Conservation (phyloP, 2,329 filamentous ascomycete genomes). For the Aspergillus sp. region DNA sequence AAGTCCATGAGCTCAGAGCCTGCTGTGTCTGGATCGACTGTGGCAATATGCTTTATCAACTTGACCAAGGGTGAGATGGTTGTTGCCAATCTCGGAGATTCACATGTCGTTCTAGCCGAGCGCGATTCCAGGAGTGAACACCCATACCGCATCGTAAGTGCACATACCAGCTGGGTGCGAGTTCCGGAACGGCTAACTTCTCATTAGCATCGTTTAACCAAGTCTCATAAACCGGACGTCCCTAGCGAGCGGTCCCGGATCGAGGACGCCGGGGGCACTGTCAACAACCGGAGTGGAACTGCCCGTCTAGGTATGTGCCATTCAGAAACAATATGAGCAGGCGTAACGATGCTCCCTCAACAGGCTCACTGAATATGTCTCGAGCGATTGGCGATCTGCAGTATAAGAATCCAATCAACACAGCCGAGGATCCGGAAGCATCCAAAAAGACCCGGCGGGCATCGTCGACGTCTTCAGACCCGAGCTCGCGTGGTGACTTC, state of each 20-base stretch:
- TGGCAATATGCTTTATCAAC: constrained; percentile 25
- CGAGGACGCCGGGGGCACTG: constrained; percentile 22
- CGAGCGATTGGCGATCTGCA: constrained; percentile 28
- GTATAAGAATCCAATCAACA: constrained; percentile 29
- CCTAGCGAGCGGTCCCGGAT: constrained; percentile 23
- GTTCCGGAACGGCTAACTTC: constrained; percentile 3
- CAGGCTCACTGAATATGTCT: constrained; percentile 28
- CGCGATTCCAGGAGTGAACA: constrained; percentile 17
- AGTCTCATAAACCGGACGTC: constrained; percentile 21
- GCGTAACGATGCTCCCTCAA: not conserved
- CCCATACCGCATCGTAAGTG: constrained; percentile 16
- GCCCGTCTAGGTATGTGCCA: constrained; percentile 22
- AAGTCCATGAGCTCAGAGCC: constrained; percentile 17
- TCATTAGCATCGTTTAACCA: constrained; percentile 22
- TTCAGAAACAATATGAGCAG: not conserved
- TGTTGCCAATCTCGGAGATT: constrained; percentile 27
- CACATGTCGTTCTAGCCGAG: constrained; percentile 26
- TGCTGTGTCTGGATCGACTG: constrained; percentile 23
- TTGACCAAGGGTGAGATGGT: constrained; percentile 22
- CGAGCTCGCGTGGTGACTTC: constrained; percentile 18
- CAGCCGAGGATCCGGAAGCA: constrained; percentile 6
- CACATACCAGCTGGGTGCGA: not conserved
- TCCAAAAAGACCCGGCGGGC: constrained; percentile 10
- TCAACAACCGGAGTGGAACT: constrained; percentile 16
- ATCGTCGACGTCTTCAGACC: constrained; percentile 10